Evolutionary conservation across 805 yeast genomes (phyloP).

Genomic region (Kluyveromyces nonfermentans): DNA sequence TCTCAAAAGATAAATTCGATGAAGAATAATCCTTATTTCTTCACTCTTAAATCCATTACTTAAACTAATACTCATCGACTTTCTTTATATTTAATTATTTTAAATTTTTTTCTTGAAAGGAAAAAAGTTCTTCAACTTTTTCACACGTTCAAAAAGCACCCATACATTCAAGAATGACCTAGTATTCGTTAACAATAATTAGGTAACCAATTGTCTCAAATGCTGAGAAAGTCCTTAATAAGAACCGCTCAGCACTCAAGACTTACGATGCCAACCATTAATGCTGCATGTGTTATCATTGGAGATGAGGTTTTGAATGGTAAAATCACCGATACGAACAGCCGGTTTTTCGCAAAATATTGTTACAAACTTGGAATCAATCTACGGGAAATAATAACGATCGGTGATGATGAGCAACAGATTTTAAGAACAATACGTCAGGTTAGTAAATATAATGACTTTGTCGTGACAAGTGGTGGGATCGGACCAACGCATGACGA

Average conservation of each 20-base stretch:
- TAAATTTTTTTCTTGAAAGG: too few relatives aligned
- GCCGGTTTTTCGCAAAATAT: slow-evolving; percentile 57
- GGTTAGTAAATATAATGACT: slow-evolving; percentile 44
- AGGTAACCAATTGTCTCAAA: not conserved
- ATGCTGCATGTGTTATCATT: slow-evolving; percentile 38
- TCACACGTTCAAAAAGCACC: not conserved
- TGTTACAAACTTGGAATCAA: slow-evolving; percentile 65
- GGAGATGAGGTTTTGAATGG: slow-evolving; percentile 89
- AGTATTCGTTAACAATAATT: not conserved
- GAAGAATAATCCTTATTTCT: too few relatives aligned
- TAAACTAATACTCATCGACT: not conserved
- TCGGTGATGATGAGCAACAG: slow-evolving; percentile 68
- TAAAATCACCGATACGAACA: slow-evolving; percentile 72
- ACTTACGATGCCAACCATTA: slow-evolving; percentile 16
- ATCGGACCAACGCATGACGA: slow-evolving; percentile 92
- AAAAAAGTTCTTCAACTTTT: not conserved
- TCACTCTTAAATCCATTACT: too few relatives aligned
- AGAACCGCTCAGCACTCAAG: not conserved
- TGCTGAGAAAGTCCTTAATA: not conserved
- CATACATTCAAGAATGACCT: not conserved
- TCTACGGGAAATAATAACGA: slow-evolving; percentile 54
- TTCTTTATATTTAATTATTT: too few relatives aligned
- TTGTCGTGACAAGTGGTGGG: slow-evolving; percentile 53
- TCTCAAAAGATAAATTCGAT: not conserved
- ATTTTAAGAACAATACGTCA: slow-evolving; percentile 43